Evolutionary conservation across 805 yeast genomes (phyloP).

Genomic region (Wickerhamomyces sydowiorum): DNA sequence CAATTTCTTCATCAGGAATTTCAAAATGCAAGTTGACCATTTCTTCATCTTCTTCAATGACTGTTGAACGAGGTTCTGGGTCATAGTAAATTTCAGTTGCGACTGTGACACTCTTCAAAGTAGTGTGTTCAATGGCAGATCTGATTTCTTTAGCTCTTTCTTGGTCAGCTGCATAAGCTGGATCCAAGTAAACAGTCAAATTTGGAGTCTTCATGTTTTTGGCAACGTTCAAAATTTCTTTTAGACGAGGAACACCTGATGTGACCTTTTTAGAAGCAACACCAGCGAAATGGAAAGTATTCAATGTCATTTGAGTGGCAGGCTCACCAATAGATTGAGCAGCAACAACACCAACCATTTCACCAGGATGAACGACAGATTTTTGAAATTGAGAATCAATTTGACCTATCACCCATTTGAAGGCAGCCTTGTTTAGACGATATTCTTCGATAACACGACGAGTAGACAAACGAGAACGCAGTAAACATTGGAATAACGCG

Average conservation of each 20-base stretch:
- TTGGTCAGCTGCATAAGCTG: slow-evolving; percentile 78
- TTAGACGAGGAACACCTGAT: slow-evolving; percentile 95
- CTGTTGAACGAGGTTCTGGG: slow-evolving; percentile 97
- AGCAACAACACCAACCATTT: slow-evolving; percentile 97
- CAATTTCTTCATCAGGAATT: slow-evolving; percentile 96
- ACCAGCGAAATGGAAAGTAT: slow-evolving; percentile 98
- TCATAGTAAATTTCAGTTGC: slow-evolving; percentile 96
- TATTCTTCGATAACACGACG: slow-evolving; percentile 91
- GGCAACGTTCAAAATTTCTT: slow-evolving; percentile 97
- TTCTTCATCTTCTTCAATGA: slow-evolving; percentile 93
- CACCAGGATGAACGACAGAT: slow-evolving; percentile 93
- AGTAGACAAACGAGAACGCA: slow-evolving; percentile 87
- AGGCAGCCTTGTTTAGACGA: slow-evolving; percentile 76
- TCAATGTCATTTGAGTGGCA: slow-evolving; percentile 96
- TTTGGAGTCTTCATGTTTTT: slow-evolving; percentile 99
- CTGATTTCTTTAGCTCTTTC: slow-evolving; percentile 93
- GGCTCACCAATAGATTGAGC: slow-evolving; percentile 99
- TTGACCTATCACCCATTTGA: slow-evolving; percentile 95
- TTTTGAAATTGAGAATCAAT: slow-evolving; percentile 90
- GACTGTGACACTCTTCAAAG: slow-evolving; percentile 91
- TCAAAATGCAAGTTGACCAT: slow-evolving; percentile 97
- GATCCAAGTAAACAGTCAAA: slow-evolving; percentile 83
- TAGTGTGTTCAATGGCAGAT: slow-evolving; percentile 95
- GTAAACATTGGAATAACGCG: slow-evolving; percentile 79
- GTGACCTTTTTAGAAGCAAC: slow-evolving; percentile 95